Percentiles rank a stretch among this genome's conserved stretches.
phyloP scores from a whole-genome alignment of 2,329 filamentous ascomycete species.

The Emmonsia crescens region DNA sequence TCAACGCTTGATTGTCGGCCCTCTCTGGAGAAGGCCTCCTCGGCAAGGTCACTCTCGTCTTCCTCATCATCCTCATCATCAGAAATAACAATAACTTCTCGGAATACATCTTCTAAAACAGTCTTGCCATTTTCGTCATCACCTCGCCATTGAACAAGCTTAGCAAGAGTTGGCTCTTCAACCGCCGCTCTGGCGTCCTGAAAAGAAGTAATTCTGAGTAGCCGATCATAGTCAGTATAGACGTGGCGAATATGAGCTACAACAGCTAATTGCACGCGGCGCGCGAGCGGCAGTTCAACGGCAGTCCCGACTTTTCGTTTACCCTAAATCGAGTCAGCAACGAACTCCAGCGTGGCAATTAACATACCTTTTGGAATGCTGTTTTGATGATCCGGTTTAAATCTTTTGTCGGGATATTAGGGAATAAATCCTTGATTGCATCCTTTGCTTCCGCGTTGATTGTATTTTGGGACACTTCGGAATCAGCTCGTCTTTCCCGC shows the following conservation, averaged over 20 bases:
- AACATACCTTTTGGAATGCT: slow-evolving; percentile 47
- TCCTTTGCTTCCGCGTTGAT: slow-evolving; percentile 48
- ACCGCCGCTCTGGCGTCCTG: slow-evolving; percentile 45
- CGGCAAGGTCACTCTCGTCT: slow-evolving; percentile 27
- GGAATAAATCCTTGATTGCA: slow-evolving; percentile 52
- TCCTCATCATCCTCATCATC: slow-evolving; percentile 46
- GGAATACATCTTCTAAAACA: slow-evolving; percentile 51
- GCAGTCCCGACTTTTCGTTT: slow-evolving; percentile 49
- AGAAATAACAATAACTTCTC: slow-evolving; percentile 54
- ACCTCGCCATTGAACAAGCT: slow-evolving; percentile 52
- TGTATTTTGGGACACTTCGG: slow-evolving; percentile 32
- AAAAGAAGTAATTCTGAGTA: slow-evolving; percentile 44
- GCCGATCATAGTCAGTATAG: slow-evolving; percentile 52
- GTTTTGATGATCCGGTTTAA: slow-evolving; percentile 48
- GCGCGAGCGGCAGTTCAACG: slow-evolving; percentile 42
- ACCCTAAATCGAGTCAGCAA: slow-evolving; percentile 31
- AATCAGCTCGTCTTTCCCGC: slow-evolving; percentile 15
- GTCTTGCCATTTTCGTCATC: slow-evolving; percentile 44
- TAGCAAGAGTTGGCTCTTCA: slow-evolving; percentile 45
- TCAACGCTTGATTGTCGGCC: slow-evolving; percentile 33
- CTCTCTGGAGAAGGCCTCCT: slow-evolving; percentile 11
- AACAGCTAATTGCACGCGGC: slow-evolving; percentile 50
- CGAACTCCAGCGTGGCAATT: slow-evolving; percentile 4
- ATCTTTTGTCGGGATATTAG: slow-evolving; percentile 50
- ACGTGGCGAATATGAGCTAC: slow-evolving; percentile 52